Evolutionary conservation across 495 filamentous ascomycete species (phyloP).

Genomic region (Aspergillus bertholletiae): DNA sequence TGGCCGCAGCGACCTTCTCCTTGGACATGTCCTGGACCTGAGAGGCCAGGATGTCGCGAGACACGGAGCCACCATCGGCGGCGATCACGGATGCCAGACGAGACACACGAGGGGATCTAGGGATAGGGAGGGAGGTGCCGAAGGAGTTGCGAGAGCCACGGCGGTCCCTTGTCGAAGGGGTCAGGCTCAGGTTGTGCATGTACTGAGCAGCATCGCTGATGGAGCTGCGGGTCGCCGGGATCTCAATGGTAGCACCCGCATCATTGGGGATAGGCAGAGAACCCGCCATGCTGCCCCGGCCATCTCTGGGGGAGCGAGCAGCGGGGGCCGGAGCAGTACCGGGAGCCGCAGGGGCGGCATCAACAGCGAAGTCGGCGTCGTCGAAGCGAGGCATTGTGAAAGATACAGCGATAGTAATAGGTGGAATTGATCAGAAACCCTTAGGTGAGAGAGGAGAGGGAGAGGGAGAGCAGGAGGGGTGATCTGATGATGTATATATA

Average conservation of each 20-base stretch:
- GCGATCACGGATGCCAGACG: constrained; percentile 56
- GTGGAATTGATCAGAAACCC: neutral
- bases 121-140: constrained; percentile 72
- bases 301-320: constrained; percentile 27
- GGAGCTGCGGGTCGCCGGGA: constrained; percentile 66
- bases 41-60: constrained; percentile 66
- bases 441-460: constrained; percentile 4
- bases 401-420: neutral
- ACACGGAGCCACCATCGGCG: constrained; percentile 43
- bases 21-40: constrained; percentile 69
- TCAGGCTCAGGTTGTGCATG: constrained; percentile 70
- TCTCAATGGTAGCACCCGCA: constrained; percentile 57
- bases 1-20: constrained; percentile 61
- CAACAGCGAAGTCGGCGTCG: constrained; percentile 50
- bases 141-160: constrained; percentile 77
- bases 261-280: constrained; percentile 49
- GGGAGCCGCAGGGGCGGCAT: constrained; percentile 33
- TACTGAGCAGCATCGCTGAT: constrained; percentile 64
- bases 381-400: constrained; percentile 62
- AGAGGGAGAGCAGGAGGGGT: constrained; percentile 2
- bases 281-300: constrained; percentile 22
- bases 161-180: constrained; percentile 63
- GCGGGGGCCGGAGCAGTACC: constrained; percentile 9
- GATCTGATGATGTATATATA: constrained; percentile 4
- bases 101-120: constrained; percentile 64